Evolutionary conservation across 1,284 basidiomycete genomes (phyloP).

Genomic region (Cryptococcus floricola): DNA sequence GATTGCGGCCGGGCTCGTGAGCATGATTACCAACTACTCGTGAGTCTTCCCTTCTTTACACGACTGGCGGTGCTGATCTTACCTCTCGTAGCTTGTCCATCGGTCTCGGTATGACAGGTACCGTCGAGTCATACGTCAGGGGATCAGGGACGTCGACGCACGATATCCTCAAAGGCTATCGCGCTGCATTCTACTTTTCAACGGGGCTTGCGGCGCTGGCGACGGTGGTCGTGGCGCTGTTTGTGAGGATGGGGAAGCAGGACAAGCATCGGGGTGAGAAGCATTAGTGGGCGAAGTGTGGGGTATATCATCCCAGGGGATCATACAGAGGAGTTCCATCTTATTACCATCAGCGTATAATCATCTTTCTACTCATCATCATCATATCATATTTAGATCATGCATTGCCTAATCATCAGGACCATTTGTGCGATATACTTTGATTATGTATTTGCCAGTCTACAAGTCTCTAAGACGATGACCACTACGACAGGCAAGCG

Average conservation of each 20-base stretch:
- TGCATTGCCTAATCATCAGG: too few species aligned
- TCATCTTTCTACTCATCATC: too few species aligned
- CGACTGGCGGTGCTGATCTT: not conserved
- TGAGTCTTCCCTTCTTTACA: constrained; percentile 2
- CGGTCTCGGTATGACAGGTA: constrained; percentile 20
- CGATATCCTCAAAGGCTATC: constrained; percentile 15
- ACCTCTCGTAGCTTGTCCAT: constrained; percentile 11
- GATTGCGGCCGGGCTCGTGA: constrained; percentile 23
- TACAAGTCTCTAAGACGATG: too few species aligned
- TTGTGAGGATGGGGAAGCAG: constrained; percentile 21
- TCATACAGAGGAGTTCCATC: too few species aligned
- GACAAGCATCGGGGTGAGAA: not conserved
- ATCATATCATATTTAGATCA: too few species aligned
- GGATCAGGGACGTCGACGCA: not conserved
- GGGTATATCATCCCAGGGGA: not conserved
- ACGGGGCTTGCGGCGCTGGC: constrained; percentile 14
- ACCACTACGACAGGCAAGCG: too few species aligned
- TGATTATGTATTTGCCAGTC: too few species aligned
- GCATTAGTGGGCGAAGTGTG: not conserved
- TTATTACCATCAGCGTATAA: too few species aligned
- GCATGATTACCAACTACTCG: constrained; percentile 23
- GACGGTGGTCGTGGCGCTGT: constrained; percentile 16
- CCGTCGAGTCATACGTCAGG: constrained; percentile 16
- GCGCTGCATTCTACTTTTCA: constrained; percentile 14
- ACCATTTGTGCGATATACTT: too few species aligned